Percentiles rank a stretch among this genome's conserved stretches.
Conservation (phyloP, 345 rosid genomes). For the Tarenaya hassleriana region DNA sequence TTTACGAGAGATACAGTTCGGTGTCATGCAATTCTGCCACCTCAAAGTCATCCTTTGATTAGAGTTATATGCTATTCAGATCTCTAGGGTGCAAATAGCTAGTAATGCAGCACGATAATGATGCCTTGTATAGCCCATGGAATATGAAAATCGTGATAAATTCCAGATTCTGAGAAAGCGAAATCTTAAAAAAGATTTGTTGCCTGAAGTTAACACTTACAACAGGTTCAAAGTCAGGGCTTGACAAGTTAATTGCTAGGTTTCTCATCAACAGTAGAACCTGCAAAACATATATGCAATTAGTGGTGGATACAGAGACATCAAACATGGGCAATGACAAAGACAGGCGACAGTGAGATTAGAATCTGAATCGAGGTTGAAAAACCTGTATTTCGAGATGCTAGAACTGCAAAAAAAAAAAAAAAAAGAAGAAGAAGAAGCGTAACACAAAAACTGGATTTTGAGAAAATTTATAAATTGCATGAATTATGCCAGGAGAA, state of each 20-base stretch:
- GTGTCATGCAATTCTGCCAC: no score
- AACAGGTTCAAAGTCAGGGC: slow-evolving; percentile 77
- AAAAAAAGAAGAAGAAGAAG: no score
- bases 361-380: slow-evolving; percentile 4
- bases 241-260: slow-evolving; percentile 74
- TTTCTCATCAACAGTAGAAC: slow-evolving; percentile 86
- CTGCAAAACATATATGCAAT: slow-evolving; percentile 36
- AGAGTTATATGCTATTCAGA: no score
- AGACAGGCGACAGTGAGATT: neutral
- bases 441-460: neutral
- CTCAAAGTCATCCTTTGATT: no score
- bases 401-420: no score
- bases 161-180: no score
- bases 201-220: slow-evolving; percentile 46
- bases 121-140: no score
- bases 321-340: slow-evolving; percentile 15
- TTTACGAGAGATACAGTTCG: no score
- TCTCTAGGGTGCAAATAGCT: no score
- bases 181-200: neutral
- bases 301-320: neutral
- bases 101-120: no score
- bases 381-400: neutral
- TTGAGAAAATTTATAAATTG: slow-evolving; percentile 7
- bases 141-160: no score
- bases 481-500: no score